phyloP scores from a whole-genome alignment of 306 rosid genomes.

The Glycyrrhiza uralensis region DNA sequence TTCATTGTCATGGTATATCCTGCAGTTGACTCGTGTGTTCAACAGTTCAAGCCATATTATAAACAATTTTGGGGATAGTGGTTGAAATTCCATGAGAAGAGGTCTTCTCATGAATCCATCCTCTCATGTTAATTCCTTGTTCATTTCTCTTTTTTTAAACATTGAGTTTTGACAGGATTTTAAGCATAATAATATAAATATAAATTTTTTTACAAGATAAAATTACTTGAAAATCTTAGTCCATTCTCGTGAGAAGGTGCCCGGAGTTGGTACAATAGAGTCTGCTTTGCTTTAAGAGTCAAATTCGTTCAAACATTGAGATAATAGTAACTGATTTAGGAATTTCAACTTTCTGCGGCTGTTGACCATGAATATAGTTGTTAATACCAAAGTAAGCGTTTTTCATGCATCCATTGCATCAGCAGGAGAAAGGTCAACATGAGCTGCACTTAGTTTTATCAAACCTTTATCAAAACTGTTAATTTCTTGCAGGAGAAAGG shows the following conservation, averaged over 20 bases:
- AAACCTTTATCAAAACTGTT: neutral
- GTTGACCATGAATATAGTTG: slow-evolving; percentile 18
- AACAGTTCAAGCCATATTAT: neutral
- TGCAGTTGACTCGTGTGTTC: neutral
- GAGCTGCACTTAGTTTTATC: neutral
- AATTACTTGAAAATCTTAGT: neutral
- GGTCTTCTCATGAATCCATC: neutral
- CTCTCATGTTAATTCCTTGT: neutral
- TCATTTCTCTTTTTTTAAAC: neutral
- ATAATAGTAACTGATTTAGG: neutral
- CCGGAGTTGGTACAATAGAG: neutral
- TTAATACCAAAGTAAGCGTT: neutral
- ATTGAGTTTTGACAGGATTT: neutral
- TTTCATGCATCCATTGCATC: slow-evolving; percentile 15
- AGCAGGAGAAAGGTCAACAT: neutral
- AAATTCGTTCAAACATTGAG: neutral
- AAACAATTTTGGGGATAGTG: neutral
- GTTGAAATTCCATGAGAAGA: neutral
- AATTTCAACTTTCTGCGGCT: slow-evolving; percentile 23
- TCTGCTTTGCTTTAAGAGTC: neutral
- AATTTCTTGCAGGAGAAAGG: slow-evolving; percentile 9
- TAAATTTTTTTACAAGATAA: no score
- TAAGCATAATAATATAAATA: no score
- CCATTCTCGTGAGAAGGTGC: neutral
- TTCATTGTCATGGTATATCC: neutral